A percentile compares a stretch with the other conserved stretches of the same genome.
These are phyloP conservation scores for Cercophora samala DNA, from an alignment of 495 filamentous ascomycete species.

Conservation along the genomic window DNA sequence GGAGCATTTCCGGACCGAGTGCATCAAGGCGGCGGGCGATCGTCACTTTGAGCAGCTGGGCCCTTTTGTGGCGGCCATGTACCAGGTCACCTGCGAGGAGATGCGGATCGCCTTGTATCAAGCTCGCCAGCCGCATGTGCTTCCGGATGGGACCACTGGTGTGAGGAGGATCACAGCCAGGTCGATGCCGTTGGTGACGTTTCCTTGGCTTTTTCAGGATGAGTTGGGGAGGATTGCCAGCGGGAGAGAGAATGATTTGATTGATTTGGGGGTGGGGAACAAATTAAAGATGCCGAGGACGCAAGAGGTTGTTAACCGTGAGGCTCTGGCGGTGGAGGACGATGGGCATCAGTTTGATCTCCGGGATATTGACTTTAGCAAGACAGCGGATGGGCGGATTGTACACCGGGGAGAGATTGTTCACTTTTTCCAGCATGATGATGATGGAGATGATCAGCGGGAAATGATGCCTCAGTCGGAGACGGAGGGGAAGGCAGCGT, in stretches of 20 bases:
- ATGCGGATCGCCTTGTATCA: conserved; percentile 54
- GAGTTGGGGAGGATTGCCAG: conserved; percentile 70
- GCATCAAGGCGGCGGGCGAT: conserved; percentile 61
- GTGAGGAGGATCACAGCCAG: conserved; percentile 38
- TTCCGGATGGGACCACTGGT: conserved; percentile 36
- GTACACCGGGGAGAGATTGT: conserved; percentile 37
- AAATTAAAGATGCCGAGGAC: not conserved
- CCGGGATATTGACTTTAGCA: conserved; percentile 20
- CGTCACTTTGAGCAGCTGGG: conserved; percentile 55
- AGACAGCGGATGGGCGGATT: conserved; percentile 27
- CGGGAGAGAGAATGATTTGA: conserved; percentile 12
- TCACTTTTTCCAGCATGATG: conserved; percentile 31
- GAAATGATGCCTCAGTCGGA: not conserved
- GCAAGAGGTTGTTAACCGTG: conserved; percentile 1
- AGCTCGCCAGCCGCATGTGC: conserved; percentile 35
- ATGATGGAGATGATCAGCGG: conserved; percentile 21
- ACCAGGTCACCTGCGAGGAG: conserved; percentile 73
- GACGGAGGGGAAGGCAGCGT: not conserved
- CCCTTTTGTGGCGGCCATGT: conserved; percentile 82
- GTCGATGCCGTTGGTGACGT: conserved; percentile 79
- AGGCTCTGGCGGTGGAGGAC: not conserved
- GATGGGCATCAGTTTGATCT: conserved; percentile 7
- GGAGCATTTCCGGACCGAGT: conserved; percentile 61
- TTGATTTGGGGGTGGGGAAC: not conserved
- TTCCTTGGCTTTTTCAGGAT: conserved; percentile 83